These are phyloP conservation scores for Apophysomyces variabilis DNA, from an alignment of 371 early-diverging fungal species.

Conservation along the genomic window DNA sequence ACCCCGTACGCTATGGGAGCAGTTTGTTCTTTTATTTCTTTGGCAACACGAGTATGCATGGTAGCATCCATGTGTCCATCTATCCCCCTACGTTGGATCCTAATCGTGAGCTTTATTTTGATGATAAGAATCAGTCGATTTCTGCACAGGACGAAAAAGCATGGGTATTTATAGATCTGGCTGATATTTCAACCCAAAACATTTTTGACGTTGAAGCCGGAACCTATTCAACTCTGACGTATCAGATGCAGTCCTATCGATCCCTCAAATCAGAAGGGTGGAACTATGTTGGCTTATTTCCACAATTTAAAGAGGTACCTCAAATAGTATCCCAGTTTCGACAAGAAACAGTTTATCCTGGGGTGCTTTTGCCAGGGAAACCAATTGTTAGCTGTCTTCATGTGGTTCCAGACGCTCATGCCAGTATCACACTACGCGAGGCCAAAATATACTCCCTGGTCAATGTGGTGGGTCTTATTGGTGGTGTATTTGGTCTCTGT, in stretches of 20 bases:
- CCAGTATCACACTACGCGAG: conserved; percentile 15
- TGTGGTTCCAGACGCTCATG: conserved; percentile 17
- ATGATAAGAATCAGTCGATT: conserved; percentile 16
- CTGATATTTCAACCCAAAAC: conserved; percentile 27
- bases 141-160: conserved; percentile 5
- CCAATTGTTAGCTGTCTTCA: conserved; percentile 11
- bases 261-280: conserved; percentile 26
- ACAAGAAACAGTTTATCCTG: conserved; percentile 4
- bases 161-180: conserved; percentile 28
- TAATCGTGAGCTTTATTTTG: conserved; percentile 22
- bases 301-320: conserved; percentile 15
- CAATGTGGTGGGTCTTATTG: conserved; percentile 38
- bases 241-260: conserved; percentile 26
- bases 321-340: conserved; percentile 20
- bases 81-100: conserved; percentile 32
- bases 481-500: conserved; percentile 38
- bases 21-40: conserved; percentile 22
- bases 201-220: conserved; percentile 23
- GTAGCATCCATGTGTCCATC: conserved; percentile 24
- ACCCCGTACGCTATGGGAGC: conserved; percentile 18
- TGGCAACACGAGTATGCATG: conserved; percentile 13
- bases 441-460: conserved; percentile 32
- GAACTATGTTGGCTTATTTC: conserved; percentile 37
- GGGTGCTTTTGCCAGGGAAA: background rate
- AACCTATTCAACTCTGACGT: conserved; percentile 17